A percentile compares a stretch with the other conserved stretches of the same genome.
Conservation (phyloP, 2,329 filamentous ascomycete genomes). For the Colletotrichum sp. region DNA sequence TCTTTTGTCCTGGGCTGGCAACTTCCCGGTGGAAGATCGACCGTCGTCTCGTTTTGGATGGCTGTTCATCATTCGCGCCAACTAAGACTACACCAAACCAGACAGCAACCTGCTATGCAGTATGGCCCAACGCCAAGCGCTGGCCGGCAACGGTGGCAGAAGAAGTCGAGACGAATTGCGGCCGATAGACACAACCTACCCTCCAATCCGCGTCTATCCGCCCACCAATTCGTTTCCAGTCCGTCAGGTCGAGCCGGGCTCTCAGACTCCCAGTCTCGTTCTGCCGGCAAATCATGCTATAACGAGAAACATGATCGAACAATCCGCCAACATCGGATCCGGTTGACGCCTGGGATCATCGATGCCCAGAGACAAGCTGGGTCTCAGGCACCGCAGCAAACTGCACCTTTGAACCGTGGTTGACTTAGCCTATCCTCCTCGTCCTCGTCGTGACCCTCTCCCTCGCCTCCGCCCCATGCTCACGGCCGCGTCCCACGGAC, state of each 20-base stretch:
- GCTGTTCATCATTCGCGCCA: background rate
- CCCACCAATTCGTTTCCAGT: background rate
- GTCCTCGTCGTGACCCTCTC: background rate
- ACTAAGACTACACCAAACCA: background rate
- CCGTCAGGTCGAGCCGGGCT: conserved; percentile 19
- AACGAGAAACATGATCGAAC: background rate
- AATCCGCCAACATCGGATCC: conserved; percentile 1
- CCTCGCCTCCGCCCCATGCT: background rate
- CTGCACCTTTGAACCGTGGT: background rate
- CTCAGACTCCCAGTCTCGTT: conserved; percentile 12
- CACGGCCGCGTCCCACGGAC: background rate
- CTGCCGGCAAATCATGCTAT: conserved; percentile 21
- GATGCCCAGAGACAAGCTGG: conserved; percentile 11
- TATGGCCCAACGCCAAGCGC: conserved; percentile 4
- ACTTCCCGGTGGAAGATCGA: conserved; percentile 14
- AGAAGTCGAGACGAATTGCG: background rate
- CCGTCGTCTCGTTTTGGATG: conserved; percentile 19
- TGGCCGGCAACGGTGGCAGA: background rate
- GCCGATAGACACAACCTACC: background rate
- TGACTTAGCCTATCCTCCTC: background rate
- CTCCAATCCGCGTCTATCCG: background rate
- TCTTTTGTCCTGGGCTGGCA: background rate
- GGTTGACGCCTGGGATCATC: background rate
- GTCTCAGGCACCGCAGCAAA: conserved; percentile 9
- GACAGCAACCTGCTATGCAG: background rate